Conservation (phyloP, 2,329 filamentous ascomycete species). For the Phialophora expanda region DNA sequence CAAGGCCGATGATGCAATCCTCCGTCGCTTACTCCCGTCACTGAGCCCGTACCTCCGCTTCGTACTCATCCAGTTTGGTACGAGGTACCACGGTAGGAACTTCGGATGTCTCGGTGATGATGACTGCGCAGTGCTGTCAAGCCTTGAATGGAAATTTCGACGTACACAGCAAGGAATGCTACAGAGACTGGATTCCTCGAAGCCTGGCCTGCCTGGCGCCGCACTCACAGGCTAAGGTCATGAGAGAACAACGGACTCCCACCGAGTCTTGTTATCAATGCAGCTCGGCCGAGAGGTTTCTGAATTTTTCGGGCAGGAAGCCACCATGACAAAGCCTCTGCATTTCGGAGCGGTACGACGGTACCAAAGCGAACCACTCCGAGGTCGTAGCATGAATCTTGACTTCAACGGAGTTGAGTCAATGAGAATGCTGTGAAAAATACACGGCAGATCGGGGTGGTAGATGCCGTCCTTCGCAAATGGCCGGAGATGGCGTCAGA, state of each 20-base stretch:
- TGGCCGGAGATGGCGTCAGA: no score
- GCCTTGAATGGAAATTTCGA: background rate
- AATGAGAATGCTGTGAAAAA: background rate
- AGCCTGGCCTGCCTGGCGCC: background rate
- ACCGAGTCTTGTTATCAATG: background rate
- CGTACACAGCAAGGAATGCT: background rate
- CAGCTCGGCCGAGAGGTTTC: background rate
- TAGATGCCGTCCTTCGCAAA: no score
- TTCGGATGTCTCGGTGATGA: background rate
- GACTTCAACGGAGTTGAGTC: background rate
- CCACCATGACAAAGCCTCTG: background rate
- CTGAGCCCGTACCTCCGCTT: no score
- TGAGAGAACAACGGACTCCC: background rate
- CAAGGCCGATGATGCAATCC: background rate
- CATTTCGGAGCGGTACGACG: background rate
- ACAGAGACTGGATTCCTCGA: background rate
- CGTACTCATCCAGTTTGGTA: background rate
- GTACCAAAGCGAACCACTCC: background rate
- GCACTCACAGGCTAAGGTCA: background rate
- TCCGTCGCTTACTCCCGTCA: background rate
- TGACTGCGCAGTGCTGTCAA: background rate
- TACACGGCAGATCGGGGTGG: no score
- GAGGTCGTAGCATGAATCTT: background rate
- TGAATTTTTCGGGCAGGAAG: background rate
- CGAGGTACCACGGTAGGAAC: background rate